phyloP scores from a whole-genome alignment of 202 grass and related monocot genomes.

The Setaria italica region DNA sequence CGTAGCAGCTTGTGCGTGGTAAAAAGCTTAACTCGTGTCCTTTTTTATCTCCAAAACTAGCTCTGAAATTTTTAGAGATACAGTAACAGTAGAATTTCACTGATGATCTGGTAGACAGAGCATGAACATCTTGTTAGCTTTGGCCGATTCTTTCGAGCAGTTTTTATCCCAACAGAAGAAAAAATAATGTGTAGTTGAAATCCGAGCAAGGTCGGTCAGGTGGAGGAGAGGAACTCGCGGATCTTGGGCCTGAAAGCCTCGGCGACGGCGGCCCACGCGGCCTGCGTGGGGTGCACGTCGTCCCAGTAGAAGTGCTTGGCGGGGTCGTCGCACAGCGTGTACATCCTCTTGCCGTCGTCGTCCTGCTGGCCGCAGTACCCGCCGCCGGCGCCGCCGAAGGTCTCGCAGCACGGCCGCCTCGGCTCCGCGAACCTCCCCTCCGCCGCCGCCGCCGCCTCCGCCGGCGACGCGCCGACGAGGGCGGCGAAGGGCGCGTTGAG shows the following conservation, averaged over 20 bases:
- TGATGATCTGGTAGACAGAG: background rate
- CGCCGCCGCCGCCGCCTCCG: no score
- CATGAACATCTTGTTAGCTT: constrained; percentile 24
- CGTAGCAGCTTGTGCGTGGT: background rate
- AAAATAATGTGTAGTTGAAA: background rate
- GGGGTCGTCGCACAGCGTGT: constrained; percentile 61
- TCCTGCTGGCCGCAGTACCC: constrained; percentile 75
- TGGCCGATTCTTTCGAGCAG: background rate
- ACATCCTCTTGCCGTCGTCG: constrained; percentile 53
- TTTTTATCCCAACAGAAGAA: background rate
- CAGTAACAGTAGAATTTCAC: background rate
- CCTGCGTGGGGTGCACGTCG: constrained; percentile 79
- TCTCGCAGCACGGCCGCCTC: constrained; percentile 74
- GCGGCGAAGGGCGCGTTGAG: constrained; percentile 58
- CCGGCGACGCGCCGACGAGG: background rate
- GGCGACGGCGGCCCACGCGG: constrained; percentile 74
- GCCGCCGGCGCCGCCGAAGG: constrained; percentile 37
- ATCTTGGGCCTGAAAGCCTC: constrained; percentile 49
- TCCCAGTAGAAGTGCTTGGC: constrained; percentile 82
- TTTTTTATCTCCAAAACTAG: background rate
- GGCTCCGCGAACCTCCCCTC: constrained; percentile 38
- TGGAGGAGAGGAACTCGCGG: constrained; percentile 50
- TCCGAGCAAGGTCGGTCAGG: constrained; percentile 18
- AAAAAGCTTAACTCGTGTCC: background rate
- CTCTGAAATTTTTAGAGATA: background rate